Conservation (phyloP, 768 basidiomycete genomes). For the Termitomyces sp. region DNA sequence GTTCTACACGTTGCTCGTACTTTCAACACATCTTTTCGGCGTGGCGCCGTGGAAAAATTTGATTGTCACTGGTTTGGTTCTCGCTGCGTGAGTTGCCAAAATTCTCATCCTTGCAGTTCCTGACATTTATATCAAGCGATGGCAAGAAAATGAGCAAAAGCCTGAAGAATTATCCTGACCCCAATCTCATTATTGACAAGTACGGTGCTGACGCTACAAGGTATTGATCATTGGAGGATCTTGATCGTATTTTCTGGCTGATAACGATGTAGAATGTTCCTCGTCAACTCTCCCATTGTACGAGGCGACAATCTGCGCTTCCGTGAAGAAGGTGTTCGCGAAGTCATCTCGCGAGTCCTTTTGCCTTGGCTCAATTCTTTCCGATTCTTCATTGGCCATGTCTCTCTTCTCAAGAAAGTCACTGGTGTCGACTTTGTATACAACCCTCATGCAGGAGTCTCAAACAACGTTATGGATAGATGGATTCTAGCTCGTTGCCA, state of each 20-base stretch:
- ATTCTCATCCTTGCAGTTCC: constrained; percentile 1
- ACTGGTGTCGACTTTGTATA: constrained; percentile 78
- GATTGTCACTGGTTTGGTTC: constrained; percentile 92
- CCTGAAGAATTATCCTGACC: constrained; percentile 95
- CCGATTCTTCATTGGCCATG: constrained; percentile 99
- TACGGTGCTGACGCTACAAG: constrained; percentile 96
- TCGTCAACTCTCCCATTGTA: constrained; percentile 98
- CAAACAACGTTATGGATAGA: constrained; percentile 95
- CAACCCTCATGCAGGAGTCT: constrained; percentile 78
- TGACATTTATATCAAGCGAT: constrained; percentile 47
- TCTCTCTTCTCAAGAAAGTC: constrained; percentile 79
- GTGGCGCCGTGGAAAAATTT: constrained; percentile 97
- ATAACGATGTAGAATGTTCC: constrained; percentile 70
- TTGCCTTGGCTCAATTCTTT: constrained; percentile 98
- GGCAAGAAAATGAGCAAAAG: constrained; percentile 99
- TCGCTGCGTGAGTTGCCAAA: constrained; percentile 70
- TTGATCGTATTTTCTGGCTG: constrained; percentile 1
- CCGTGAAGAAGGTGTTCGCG: constrained; percentile 96
- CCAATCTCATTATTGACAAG: constrained; percentile 81
- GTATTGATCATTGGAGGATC: constrained; percentile 30
- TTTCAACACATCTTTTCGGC: constrained; percentile 93
- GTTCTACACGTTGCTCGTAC: constrained; percentile 97
- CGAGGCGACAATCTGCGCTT: constrained; percentile 97
- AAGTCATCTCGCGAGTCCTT: constrained; percentile 94
- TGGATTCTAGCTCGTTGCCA: constrained; percentile 99